Evolutionary conservation across 129 eudicot species (phyloP).

Genomic region (sunflower (Helianthus annuus)): DNA sequence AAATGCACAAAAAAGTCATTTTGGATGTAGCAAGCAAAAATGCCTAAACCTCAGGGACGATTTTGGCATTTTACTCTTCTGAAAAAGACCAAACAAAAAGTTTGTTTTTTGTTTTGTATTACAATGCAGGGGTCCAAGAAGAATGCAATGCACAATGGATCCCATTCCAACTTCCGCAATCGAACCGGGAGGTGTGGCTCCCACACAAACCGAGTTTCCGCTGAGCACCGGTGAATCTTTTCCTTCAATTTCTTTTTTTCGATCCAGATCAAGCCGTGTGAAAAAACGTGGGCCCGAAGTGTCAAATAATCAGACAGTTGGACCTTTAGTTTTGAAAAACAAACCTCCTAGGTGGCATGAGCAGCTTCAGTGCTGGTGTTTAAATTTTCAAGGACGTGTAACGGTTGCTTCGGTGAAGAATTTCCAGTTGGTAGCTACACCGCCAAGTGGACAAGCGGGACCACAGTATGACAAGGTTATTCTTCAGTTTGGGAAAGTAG

Average conservation of each 20-base stretch:
- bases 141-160: constrained; percentile 84
- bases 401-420: constrained; percentile 94
- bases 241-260: constrained; percentile 49
- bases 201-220: constrained; percentile 68
- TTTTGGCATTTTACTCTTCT: too few species aligned
- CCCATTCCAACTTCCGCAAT: constrained; percentile 67
- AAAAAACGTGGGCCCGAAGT: constrained; percentile 41
- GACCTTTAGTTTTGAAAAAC: constrained; percentile 61
- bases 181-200: constrained; percentile 76
- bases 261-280: constrained; percentile 46
- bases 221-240: constrained; percentile 42
- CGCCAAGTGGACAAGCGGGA: constrained; percentile 51
- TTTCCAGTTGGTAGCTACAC: constrained; percentile 87
- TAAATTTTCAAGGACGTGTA: constrained; percentile 88
- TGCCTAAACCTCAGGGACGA: too few species aligned
- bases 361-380: constrained; percentile 95
- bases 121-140: constrained; percentile 78
- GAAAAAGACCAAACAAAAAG: not conserved
- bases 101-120: not conserved
- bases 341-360: constrained; percentile 95
- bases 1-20: too few species aligned
- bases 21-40: too few species aligned
- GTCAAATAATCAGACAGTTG: constrained; percentile 33
- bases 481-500: constrained; percentile 92
- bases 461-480: constrained; percentile 68